Evolutionary conservation across 2,329 filamentous ascomycete genomes (phyloP), one percentile per base, ranked within the genome.

Genomic region (Cladosporium halotolerans): DNA sequence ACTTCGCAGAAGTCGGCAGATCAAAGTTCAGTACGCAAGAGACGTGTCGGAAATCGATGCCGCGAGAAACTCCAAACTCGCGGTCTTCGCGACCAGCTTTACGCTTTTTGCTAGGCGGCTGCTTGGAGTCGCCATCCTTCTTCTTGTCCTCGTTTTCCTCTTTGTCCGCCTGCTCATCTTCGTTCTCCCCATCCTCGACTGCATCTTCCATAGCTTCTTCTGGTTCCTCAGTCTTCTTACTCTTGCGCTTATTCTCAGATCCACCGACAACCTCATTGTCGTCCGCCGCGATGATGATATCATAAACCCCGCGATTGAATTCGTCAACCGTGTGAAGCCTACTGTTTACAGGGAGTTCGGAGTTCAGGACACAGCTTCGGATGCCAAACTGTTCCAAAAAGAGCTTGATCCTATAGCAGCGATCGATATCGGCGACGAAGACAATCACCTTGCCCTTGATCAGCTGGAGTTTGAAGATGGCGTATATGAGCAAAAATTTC

Each of bases 311-410:
- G 71, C 88, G 88, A 75, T 97, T 99, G 73, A 99, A 99, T 69
- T 97, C 90, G 63, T 97, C 88, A 2, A 99, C 92, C 2, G 96
- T 90, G 67, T 99, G 92, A 38, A 96, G 83, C 55, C 93, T 80
- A 1, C 88, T 93, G 65, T 96, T 96, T 60, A 97, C 85, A 0
- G 93, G 93, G 34, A 99, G 73, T 67, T 99, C 92, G 1, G 89
- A 93, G 73, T 99, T 99, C 39, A 99, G 75, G 28, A 96, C 88
- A 70, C 89, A 95, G 64, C 88, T 92, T 68, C 89, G 86, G 66
- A 96, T 92, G 44, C 90, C 91, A 66, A 99, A 99, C 67, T 99
- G 93, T 71, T 99, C 93, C 49, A 99, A 81, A 67, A 93, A 99
- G 7, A 99, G 79, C 72, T 96, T 96, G 19, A 99, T 74, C 34